Evolutionary conservation across 768 basidiomycete genomes (phyloP), one percentile per base, ranked within the genome.

Genomic region (Mycena indigotica): DNA sequence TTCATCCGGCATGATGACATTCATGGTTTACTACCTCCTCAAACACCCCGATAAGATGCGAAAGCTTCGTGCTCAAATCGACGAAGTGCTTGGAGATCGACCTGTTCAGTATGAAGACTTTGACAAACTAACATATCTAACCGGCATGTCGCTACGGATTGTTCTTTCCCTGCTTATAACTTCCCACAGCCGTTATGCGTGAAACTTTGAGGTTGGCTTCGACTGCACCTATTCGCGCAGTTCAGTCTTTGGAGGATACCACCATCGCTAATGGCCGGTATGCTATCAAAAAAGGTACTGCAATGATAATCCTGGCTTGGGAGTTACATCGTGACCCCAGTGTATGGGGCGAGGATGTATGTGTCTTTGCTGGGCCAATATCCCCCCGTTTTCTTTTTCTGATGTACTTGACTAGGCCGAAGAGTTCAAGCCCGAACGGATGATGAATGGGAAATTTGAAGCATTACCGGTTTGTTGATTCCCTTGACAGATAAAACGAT

Each of bases 271-370:
- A 67, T 10, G 61, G 80, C 25, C 69, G 17, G 73, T 66, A 3
- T 77, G 77, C 2, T 75, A 78, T 60, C 81, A 80, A 58, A 63
- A 64, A 28, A 60, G 81, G 45, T 64, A 67, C 41, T 70, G 72
- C 49, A 76, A 69, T 2, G 54, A 62, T 65, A 77, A 6, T 44
- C 65, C 1, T 57, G 77, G 16, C 61, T 73, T 23, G 66, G 69
- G 2, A 63, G 63, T 32, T 73, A 44, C 77, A 79, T 41, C 66
- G 71, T 13, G 80, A 82, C 62, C 73, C 77, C 1, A 60, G 58
- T 6, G 75, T 80, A 0, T 82, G 78, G 77, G 80, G 80, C 4
- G 77, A 78, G 39, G 78, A 82, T 16, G n/a, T n/a, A n/a, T n/a
- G n/a, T n/a, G n/a, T n/a, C n/a, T n/a, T n/a, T n/a, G n/a, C n/a